Evolutionary conservation across 768 basidiomycete species (phyloP), one percentile per base, ranked within the genome.

Genomic region (Amylocystis lapponica): DNA sequence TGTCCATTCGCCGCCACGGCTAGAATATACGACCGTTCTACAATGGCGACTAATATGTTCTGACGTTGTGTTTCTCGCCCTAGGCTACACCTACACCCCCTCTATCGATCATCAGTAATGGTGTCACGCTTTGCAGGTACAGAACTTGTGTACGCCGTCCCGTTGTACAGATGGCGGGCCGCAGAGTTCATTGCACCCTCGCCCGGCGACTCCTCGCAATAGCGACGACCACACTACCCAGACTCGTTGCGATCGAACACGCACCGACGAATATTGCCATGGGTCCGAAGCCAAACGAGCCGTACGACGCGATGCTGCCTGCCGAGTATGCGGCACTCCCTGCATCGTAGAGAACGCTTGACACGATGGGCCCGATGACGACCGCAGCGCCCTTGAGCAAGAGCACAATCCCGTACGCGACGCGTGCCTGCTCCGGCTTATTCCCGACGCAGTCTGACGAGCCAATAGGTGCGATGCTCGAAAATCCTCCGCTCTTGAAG

Each of bases 181-280:
- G n/a, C n/a, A n/a, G n/a, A n/a, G n/a, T n/a, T n/a, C n/a, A n/a
- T n/a, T n/a, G n/a, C n/a, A n/a, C n/a, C n/a, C n/a, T n/a, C n/a
- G n/a, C n/a, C n/a, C n/a, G n/a, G n/a, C n/a, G n/a, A n/a, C n/a
- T n/a, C n/a, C 50, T 51, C 27, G 50, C 40, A 1, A 29, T 35
- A 16, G 50, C 54, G 7, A 55, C 46, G 4, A 52, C 32, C 14
- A 52, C 17, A 38, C 54, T 55, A 4, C 42, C 36, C 2, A 49
- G 39, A 23, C 51, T 47, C 1, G 52, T 54, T 14, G 50, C 52
- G 5, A 51, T 37, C 19, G 52, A 50, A 33, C 52, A 54, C 14
- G 47, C 37, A 14, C 55, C 55, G 1, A 57, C 55, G 39, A 57
- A 57, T 8, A 57, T 43, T 33, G 54, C 55, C 25, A 57, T 46